phyloP scores from a whole-genome alignment of 2,329 filamentous ascomycete genomes.

The Seiridium unicorne region DNA sequence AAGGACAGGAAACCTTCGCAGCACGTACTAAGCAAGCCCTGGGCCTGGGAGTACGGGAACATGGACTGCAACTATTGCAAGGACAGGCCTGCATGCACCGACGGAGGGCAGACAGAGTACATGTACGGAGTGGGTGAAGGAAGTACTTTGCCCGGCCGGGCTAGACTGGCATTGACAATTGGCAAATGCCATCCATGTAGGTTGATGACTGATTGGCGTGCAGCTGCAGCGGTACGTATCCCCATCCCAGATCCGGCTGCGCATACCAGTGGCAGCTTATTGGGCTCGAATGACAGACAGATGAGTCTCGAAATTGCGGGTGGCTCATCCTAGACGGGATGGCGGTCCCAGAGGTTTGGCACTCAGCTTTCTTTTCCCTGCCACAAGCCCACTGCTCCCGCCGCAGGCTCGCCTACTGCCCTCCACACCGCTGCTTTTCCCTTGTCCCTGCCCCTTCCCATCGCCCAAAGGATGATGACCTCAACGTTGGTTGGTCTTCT shows the following conservation, averaged over 20 bases:
- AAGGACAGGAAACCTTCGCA: too few relatives aligned
- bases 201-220: too few relatives aligned
- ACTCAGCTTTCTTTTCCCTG: conserved; percentile 23
- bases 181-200: background rate
- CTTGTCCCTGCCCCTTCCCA: background rate
- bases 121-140: background rate
- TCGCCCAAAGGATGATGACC: too few relatives aligned
- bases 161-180: background rate
- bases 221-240: background rate
- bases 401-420: background rate
- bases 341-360: conserved; percentile 26
- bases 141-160: background rate
- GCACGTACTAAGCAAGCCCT: too few relatives aligned
- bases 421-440: conserved; percentile 2
- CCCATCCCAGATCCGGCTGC: background rate
- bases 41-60: background rate
- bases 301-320: conserved; percentile 5
- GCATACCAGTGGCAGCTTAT: background rate
- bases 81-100: background rate
- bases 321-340: conserved; percentile 2
- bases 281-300: conserved; percentile 23
- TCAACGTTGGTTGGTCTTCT: too few relatives aligned
- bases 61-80: background rate
- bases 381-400: conserved; percentile 10
- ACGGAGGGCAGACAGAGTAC: background rate